Conservation (phyloP, 169 alveolate species). For the Plasmodium sp. region DNA sequence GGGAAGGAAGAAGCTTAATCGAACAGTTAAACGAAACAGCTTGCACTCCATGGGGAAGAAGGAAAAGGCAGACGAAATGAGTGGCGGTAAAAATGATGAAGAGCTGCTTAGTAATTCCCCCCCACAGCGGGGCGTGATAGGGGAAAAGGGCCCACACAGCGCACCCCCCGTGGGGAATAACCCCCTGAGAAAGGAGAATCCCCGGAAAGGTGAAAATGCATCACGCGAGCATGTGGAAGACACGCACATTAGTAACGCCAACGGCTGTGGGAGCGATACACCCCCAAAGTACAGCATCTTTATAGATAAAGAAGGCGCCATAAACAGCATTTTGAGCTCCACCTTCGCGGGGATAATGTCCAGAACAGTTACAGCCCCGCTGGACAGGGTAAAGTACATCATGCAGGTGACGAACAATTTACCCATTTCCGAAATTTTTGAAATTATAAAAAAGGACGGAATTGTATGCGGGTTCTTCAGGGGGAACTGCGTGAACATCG, state of each 20-base stretch:
- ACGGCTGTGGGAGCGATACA: background rate
- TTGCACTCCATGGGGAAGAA: background rate
- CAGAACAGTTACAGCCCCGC: slow-evolving; percentile 44
- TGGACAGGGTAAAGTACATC: slow-evolving; percentile 61
- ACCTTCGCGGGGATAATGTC: slow-evolving; percentile 57
- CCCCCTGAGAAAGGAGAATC: background rate
- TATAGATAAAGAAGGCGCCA: slow-evolving; percentile 36
- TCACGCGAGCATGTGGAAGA: background rate
- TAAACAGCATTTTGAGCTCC: slow-evolving; percentile 56
- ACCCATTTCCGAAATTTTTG: slow-evolving; percentile 36
- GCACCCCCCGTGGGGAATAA: background rate
- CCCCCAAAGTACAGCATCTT: background rate
- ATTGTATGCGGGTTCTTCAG: slow-evolving; percentile 56
- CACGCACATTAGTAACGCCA: background rate
- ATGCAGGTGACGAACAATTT: slow-evolving; percentile 64
- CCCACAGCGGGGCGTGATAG: background rate
- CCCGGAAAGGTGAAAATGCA: background rate
- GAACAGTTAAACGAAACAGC: background rate
- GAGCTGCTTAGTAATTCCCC: background rate
- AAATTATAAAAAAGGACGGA: slow-evolving; percentile 61
- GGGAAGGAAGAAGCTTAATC: background rate
- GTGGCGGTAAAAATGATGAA: background rate
- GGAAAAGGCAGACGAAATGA: background rate
- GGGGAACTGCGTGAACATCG: slow-evolving; percentile 64
- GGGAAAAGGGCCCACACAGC: background rate